Evolutionary conservation across 306 rosid genomes (phyloP), one percentile per base, ranked within the genome.

Genomic region (Medicago truncatula): DNA sequence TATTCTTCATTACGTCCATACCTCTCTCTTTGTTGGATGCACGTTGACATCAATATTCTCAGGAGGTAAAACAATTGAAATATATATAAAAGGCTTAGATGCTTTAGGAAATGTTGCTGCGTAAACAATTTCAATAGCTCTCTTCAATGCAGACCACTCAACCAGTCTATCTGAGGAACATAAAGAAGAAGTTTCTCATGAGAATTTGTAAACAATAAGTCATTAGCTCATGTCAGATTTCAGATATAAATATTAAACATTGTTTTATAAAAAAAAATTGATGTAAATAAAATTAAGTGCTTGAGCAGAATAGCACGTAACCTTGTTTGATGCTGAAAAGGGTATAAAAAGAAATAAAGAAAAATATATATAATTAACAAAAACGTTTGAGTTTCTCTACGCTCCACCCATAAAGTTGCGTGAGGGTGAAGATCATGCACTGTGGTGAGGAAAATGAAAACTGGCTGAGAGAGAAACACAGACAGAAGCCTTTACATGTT

Each of bases 21-120:
- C 98, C 97, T 92, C 98, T 87, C 90, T 94, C 86, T 94, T 94
- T 39, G 98, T 92, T 2, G 97, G 97, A 82, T 94, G 98, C 71
- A 94, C 84, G 44, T 94, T 92, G 74, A 94, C 97, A 81, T 94
- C 97, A 78, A 94, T 87, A 81, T 90, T 92, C 86, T 94, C 95
- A 10, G 88, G 88, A 57, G 98, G 98, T 70, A 94, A 78, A 56
- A 84, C 64, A 80, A 94, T 87, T 65, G 98, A 87, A 82, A 94
- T 87, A 65, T 94, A 90, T 78, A 94, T 81, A 79, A 88, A 94
- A 63, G 98, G 98, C 75, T 94, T 94, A 39, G 97, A 87, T 71
- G 97, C 98, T 87, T 90, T 94, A 13, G 97, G 98, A 83, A 94
- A 79, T 40, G 96, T 94, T 36, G 97, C 97, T 71, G 98, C 86